Conservation (phyloP, 257 asterid species). For the Solanum ossicruentum region DNA sequence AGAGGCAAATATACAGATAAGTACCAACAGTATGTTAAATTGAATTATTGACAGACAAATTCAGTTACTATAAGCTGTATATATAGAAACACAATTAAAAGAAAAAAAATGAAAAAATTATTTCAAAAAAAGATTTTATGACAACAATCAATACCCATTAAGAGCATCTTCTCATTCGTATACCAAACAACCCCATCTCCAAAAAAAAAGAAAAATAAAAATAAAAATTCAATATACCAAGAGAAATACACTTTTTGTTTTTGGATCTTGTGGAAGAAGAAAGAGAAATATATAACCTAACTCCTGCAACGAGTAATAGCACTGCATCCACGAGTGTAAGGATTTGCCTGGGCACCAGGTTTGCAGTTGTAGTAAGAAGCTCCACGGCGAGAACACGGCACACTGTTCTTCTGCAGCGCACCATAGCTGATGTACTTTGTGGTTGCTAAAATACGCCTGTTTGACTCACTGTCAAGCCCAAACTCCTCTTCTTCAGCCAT, state of each 20-base stretch:
- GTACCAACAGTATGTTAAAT: neutral
- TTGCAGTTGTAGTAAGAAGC: conserved; percentile 93
- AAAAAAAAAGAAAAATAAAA: neutral
- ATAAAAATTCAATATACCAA: neutral
- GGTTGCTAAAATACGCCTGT: conserved; percentile 61
- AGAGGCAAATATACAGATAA: neutral
- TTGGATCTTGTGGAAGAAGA: neutral
- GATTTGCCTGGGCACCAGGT: conserved; percentile 81
- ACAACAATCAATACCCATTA: conserved; percentile 4
- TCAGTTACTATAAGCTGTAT: conserved; percentile 1
- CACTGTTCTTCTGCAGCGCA: conserved; percentile 72
- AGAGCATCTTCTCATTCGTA: conserved; percentile 3
- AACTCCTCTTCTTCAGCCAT: conserved; percentile 43
- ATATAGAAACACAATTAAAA: neutral
- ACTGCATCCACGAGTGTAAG: conserved; percentile 85
- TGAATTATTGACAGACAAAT: conserved; percentile 8
- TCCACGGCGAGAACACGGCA: conserved; percentile 93
- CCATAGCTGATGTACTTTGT: conserved; percentile 83
- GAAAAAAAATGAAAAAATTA: neutral
- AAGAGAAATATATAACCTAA: conserved; percentile 5
- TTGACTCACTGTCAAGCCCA: conserved; percentile 67
- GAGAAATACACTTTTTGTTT: neutral
- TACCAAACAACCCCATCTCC: conserved; percentile 6
- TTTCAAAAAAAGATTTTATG: neutral
- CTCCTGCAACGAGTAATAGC: conserved; percentile 85